Percentiles rank a stretch among this genome's conserved stretches.
Evolutionary conservation across 352 stramenopile species (phyloP).

Genomic region (Thalassiosira exigua): DNA sequence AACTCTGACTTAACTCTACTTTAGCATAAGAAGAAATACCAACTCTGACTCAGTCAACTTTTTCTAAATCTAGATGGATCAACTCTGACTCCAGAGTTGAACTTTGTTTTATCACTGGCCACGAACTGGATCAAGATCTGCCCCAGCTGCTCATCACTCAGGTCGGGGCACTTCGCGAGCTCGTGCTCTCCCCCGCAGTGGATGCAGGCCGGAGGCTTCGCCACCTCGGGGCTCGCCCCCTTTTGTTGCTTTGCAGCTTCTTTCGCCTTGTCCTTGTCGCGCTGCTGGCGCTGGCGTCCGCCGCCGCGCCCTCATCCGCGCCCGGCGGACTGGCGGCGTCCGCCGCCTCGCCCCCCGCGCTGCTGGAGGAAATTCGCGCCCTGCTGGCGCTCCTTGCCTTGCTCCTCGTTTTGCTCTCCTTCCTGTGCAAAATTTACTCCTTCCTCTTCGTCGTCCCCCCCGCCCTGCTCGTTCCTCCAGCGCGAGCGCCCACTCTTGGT

Average conservation of each 20-base stretch:
- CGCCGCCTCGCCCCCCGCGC: not conserved
- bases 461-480: not conserved
- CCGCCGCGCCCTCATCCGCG: not conserved
- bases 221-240: not conserved
- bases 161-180: not conserved
- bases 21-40: too few species aligned
- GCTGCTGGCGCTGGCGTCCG: not conserved
- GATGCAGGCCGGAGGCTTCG: not conserved
- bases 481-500: not conserved
- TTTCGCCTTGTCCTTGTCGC: not conserved
- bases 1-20: too few species aligned
- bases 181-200: not conserved
- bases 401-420: not conserved
- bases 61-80: too few species aligned
- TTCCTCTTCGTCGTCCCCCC: not conserved
- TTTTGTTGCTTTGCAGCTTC: not conserved
- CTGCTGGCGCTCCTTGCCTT: not conserved
- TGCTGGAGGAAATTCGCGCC: not conserved
- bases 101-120: too few species aligned
- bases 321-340: not conserved
- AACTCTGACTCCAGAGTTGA: too few species aligned
- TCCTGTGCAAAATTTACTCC: not conserved
- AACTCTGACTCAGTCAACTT: too few species aligned
- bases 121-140: not conserved
- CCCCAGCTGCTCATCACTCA: not conserved